phyloP scores from a whole-genome alignment of 148 eudicot genomes.

The Euryodendron excelsum region DNA sequence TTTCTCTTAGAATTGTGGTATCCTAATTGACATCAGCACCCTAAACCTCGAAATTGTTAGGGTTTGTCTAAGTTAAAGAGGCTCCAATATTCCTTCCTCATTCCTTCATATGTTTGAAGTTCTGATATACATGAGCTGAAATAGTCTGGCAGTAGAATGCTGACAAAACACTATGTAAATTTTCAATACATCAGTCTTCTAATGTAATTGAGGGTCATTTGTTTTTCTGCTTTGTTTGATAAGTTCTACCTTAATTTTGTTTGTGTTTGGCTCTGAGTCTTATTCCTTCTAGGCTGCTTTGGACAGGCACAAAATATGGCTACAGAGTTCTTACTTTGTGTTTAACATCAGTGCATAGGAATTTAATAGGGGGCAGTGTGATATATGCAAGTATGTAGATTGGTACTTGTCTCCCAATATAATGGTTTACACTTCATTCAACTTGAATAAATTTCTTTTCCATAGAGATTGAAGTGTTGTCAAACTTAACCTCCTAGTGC shows the following conservation, averaged over 20 bases:
- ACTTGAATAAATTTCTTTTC: background rate
- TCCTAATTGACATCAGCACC: background rate
- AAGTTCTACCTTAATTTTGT: background rate
- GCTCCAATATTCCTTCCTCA: background rate
- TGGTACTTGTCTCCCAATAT: background rate
- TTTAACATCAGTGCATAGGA: background rate
- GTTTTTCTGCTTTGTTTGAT: background rate
- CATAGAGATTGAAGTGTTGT: background rate
- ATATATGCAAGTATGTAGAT: background rate
- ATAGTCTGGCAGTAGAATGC: background rate
- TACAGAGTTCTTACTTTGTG: background rate
- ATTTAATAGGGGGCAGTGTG: background rate
- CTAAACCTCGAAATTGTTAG: background rate
- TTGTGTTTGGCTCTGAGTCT: background rate
- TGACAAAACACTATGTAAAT: background rate
- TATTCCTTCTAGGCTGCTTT: background rate
- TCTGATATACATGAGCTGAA: background rate
- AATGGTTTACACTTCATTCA: slow-evolving; percentile 5
- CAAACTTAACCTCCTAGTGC: background rate
- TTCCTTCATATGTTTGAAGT: background rate
- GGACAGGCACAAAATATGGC: background rate
- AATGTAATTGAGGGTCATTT: background rate
- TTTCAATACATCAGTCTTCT: background rate
- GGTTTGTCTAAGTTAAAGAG: background rate
- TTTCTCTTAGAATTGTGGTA: background rate